Conservation (phyloP, 164 flowering plant species). For the Dillenia suffruticosa region DNA sequence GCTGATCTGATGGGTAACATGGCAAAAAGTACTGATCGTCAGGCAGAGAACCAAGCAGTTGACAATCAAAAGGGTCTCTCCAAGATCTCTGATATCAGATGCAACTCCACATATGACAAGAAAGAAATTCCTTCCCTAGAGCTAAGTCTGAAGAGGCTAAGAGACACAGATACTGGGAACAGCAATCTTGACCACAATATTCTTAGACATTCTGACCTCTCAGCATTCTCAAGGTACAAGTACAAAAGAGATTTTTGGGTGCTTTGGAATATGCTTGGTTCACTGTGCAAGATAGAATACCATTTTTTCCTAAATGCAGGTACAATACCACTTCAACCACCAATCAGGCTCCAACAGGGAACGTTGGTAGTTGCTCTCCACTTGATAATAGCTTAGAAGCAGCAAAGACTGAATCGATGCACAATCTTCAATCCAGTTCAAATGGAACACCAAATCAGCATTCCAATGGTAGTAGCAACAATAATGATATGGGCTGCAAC, state of each 20-base stretch:
- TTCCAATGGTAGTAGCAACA: slow-evolving; percentile 53
- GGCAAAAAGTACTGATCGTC: slow-evolving; percentile 18
- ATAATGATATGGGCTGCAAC: slow-evolving; percentile 50
- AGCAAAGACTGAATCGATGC: slow-evolving; percentile 30
- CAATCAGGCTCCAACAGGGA: slow-evolving; percentile 49
- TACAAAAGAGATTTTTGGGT: neutral
- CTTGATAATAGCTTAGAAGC: slow-evolving; percentile 49
- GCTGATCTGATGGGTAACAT: slow-evolving; percentile 15
- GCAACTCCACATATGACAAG: slow-evolving; percentile 15
- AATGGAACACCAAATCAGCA: slow-evolving; percentile 36
- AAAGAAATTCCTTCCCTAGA: slow-evolving; percentile 48
- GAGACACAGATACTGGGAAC: slow-evolving; percentile 32
- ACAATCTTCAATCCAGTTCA: slow-evolving; percentile 30
- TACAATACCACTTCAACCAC: slow-evolving; percentile 47
- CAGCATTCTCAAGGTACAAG: slow-evolving; percentile 79
- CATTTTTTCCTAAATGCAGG: slow-evolving; percentile 33
- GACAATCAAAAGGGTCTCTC: slow-evolving; percentile 22
- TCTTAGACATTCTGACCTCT: slow-evolving; percentile 64
- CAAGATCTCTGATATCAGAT: slow-evolving; percentile 23
- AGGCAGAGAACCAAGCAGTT: slow-evolving; percentile 14
- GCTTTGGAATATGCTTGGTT: neutral
- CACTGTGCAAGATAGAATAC: neutral
- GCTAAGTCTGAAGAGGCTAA: slow-evolving; percentile 44
- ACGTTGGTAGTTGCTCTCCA: slow-evolving; percentile 64
- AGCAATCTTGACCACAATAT: slow-evolving; percentile 28